Conservation (phyloP, 257 asterid species). For the Agastache rugosa region DNA sequence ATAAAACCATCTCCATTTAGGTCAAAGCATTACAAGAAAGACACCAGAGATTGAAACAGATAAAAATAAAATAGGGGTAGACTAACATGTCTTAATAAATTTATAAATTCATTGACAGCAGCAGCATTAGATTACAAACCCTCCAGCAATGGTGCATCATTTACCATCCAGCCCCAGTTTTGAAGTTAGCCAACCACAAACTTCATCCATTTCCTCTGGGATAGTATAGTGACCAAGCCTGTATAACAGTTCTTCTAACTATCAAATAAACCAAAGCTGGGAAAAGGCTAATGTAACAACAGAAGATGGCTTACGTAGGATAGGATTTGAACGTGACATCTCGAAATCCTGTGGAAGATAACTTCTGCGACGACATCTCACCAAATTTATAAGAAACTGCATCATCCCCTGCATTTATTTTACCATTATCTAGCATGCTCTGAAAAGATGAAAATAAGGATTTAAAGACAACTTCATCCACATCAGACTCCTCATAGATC, state of each 20-base stretch:
- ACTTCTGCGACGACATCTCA: slow-evolving; percentile 61
- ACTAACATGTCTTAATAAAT: neutral
- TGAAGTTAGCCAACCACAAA: slow-evolving; percentile 73
- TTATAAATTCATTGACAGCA: slow-evolving; percentile 15
- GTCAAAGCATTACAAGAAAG: slow-evolving; percentile 17
- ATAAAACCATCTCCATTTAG: slow-evolving; percentile 1
- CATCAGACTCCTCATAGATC: neutral
- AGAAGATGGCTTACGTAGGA: slow-evolving; percentile 50
- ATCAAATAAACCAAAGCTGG: neutral
- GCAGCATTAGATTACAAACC: slow-evolving; percentile 11
- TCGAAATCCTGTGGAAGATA: slow-evolving; percentile 64
- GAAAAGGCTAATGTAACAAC: neutral
- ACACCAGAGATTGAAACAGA: slow-evolving; percentile 3
- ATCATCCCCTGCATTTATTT: slow-evolving; percentile 69
- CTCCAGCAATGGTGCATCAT: slow-evolving; percentile 23
- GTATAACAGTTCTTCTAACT: slow-evolving; percentile 32
- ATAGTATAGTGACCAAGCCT: slow-evolving; percentile 86
- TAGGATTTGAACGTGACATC: slow-evolving; percentile 67
- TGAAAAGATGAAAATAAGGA: neutral
- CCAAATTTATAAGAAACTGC: slow-evolving; percentile 75
- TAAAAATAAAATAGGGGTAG: neutral
- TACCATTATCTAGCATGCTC: slow-evolving; percentile 9
- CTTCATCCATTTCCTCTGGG: slow-evolving; percentile 81
- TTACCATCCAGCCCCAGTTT: slow-evolving; percentile 70
- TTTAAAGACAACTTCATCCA: slow-evolving; percentile 6